These are phyloP conservation scores for Lactarius evosmus DNA, from an alignment of 768 basidiomycete species.

Conservation along the genomic window DNA sequence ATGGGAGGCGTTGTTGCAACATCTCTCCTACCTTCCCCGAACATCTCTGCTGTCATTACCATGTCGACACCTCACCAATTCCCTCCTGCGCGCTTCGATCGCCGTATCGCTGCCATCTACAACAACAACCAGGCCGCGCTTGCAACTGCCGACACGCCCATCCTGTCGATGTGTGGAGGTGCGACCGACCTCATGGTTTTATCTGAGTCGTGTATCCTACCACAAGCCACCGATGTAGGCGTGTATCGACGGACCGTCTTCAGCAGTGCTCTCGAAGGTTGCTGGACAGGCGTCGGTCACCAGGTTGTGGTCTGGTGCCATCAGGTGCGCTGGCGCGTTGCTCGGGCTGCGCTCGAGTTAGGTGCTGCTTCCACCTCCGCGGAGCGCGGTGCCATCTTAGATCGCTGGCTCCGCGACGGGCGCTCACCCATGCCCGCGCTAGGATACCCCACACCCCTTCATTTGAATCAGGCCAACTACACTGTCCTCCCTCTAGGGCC, in stretches of 20 bases:
- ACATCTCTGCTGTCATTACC: slow-evolving; percentile 82
- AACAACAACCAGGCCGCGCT: slow-evolving; percentile 42
- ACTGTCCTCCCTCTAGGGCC: slow-evolving; percentile 39
- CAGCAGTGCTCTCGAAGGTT: slow-evolving; percentile 83
- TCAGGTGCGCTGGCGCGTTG: slow-evolving; percentile 89
- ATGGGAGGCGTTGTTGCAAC: slow-evolving; percentile 96
- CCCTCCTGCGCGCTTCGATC: slow-evolving; percentile 86
- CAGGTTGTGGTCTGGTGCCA: slow-evolving; percentile 99
- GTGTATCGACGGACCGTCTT: slow-evolving; percentile 66
- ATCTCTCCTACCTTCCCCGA: slow-evolving; percentile 62
- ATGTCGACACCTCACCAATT: slow-evolving; percentile 92
- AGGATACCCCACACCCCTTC: neutral
- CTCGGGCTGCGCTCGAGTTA: slow-evolving; percentile 72
- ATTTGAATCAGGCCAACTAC: slow-evolving; percentile 28
- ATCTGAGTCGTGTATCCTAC: slow-evolving; percentile 80
- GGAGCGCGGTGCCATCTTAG: slow-evolving; percentile 43
- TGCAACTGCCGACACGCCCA: slow-evolving; percentile 49
- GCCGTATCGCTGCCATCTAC: slow-evolving; percentile 76
- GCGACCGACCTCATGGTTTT: slow-evolving; percentile 89
- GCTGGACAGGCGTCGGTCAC: slow-evolving; percentile 95
- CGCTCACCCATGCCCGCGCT: slow-evolving; percentile 40
- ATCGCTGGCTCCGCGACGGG: slow-evolving; percentile 69
- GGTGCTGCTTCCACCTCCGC: slow-evolving; percentile 35
- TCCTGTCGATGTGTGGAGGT: slow-evolving; percentile 88
- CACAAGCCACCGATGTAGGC: slow-evolving; percentile 30